Percentiles rank a stretch among this genome's conserved stretches.
These are phyloP conservation scores for Collariella sp. DNA, from an alignment of 495 filamentous ascomycete species.

Conservation along the genomic window DNA sequence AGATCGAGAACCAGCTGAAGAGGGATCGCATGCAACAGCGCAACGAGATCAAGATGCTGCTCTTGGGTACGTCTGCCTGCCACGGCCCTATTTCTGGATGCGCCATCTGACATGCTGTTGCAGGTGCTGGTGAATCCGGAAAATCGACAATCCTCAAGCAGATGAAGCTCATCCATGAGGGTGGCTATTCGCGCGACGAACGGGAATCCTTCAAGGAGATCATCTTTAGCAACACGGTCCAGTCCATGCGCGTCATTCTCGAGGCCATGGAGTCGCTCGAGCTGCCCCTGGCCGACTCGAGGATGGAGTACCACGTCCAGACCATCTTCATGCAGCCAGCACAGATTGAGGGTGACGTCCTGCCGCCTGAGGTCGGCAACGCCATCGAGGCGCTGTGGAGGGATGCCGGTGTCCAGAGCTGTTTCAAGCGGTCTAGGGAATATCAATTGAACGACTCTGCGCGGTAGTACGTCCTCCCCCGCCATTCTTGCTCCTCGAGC, in stretches of 20 bases:
- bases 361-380: slow-evolving; percentile 88
- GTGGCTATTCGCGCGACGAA: slow-evolving; percentile 70
- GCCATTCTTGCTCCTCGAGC: neutral
- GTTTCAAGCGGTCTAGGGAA: slow-evolving; percentile 88
- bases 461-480: slow-evolving; percentile 68
- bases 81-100: neutral
- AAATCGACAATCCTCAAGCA: slow-evolving; percentile 99
- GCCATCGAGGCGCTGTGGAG: slow-evolving; percentile 92
- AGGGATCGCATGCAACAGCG: slow-evolving; percentile 90
- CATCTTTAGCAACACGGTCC: slow-evolving; percentile 96
- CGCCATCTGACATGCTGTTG: slow-evolving; percentile 13
- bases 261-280: slow-evolving; percentile 95
- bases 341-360: slow-evolving; percentile 89
- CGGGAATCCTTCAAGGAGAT: slow-evolving; percentile 87
- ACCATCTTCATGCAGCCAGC: slow-evolving; percentile 94
- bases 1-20: slow-evolving; percentile 98
- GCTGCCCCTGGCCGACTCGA: slow-evolving; percentile 75
- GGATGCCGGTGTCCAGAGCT: slow-evolving; percentile 90
- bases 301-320: slow-evolving; percentile 88
- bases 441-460: slow-evolving; percentile 98
- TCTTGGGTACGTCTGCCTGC: slow-evolving; percentile 64
- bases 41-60: slow-evolving; percentile 98
- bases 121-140: slow-evolving; percentile 98
- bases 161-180: slow-evolving; percentile 89
- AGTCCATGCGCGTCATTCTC: slow-evolving; percentile 92